Evolutionary conservation across 2,329 filamentous ascomycete genomes (phyloP), one percentile per base, ranked within the genome.

Genomic region (Chrysosporium queenslandicum): DNA sequence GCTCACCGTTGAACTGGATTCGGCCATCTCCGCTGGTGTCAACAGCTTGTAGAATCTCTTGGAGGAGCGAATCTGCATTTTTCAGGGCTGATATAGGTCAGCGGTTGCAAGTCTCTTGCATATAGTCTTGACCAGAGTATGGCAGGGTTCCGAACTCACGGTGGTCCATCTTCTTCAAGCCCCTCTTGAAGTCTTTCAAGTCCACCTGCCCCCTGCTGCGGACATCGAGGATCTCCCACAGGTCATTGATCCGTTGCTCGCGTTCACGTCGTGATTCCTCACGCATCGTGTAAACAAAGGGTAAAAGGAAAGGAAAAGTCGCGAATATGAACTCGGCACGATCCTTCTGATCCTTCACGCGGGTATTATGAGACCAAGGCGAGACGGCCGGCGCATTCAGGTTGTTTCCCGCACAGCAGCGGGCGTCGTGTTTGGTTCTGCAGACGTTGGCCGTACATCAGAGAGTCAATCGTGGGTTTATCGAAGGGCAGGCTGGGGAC

Each of bases 91-190:
- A 27, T 23, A 34, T 25, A 50, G 46, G 54, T 46, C 36, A 55
- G 39, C 36, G 41, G 37, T 39, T 23, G 21, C 5, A 6, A 6
- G 23, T n/a, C 8, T 12, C 3, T 11, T 27, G 6, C 2, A 45
- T 23, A 21, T 41, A 16, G 2, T 2, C 3, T 8, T 27, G 18
- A 23, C 27, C 2, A 57, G 30, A 39, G 12, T 43, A 42, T 52
- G 48, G 52, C 59, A 37, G n/a, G 51, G 9, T 7, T 18, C 2
- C 50, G 54, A 57, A 67, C 83, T 72, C 72, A 94, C 89, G 92
- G 68, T 98, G 92, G 68, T 97, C 90, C 63, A 97, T 88, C 69
- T 83, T 86, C 67, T 77, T 82, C 64, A 98, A 72, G 3, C 91
- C 92, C 71, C 82, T 87, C 71, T 90, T 85, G 60, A 98, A 74